Evolutionary conservation across 2,329 filamentous ascomycete genomes (phyloP).

Genomic region (Geosmithia flava): DNA sequence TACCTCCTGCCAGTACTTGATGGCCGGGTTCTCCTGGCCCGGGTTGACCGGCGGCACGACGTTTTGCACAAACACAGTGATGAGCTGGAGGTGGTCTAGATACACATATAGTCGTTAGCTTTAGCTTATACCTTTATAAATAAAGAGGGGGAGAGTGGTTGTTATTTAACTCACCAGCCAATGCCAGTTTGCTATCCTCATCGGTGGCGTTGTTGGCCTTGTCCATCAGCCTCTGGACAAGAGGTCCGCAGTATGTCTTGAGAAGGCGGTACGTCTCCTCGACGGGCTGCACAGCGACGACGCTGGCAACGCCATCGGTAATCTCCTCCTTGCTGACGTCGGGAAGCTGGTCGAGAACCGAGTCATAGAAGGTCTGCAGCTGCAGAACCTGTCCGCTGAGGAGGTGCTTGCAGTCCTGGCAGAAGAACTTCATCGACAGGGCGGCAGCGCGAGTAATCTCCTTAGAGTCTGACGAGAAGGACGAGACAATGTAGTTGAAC

Average conservation of each 20-base stretch:
- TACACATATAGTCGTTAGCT: conserved; percentile 1
- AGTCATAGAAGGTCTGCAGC: conserved; percentile 85
- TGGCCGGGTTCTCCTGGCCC: conserved; percentile 71
- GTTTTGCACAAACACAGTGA: conserved; percentile 78
- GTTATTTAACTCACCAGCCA: conserved; percentile 61
- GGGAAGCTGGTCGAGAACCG: conserved; percentile 76
- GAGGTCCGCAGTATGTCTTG: conserved; percentile 86
- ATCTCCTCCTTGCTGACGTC: conserved; percentile 86
- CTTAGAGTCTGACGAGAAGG: conserved; percentile 77
- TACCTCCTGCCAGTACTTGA: conserved; percentile 93
- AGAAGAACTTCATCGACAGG: conserved; percentile 93
- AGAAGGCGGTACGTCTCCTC: conserved; percentile 73
- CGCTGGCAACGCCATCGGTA: conserved; percentile 86
- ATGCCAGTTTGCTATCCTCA: conserved; percentile 70
- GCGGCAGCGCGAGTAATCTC: conserved; percentile 89
- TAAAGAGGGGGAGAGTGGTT: no score
- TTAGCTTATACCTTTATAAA: no score
- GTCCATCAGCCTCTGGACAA: conserved; percentile 72
- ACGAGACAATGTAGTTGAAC: conserved; percentile 89
- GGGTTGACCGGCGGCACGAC: conserved; percentile 63
- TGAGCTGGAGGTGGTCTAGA: conserved; percentile 74
- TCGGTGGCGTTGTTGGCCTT: conserved; percentile 78
- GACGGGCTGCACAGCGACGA: conserved; percentile 75
- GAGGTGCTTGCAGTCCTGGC: conserved; percentile 82
- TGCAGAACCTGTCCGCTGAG: conserved; percentile 74